These are phyloP conservation scores for Cymbidium sinense DNA, from an alignment of 106 monocot genomes.

Conservation along the genomic window DNA sequence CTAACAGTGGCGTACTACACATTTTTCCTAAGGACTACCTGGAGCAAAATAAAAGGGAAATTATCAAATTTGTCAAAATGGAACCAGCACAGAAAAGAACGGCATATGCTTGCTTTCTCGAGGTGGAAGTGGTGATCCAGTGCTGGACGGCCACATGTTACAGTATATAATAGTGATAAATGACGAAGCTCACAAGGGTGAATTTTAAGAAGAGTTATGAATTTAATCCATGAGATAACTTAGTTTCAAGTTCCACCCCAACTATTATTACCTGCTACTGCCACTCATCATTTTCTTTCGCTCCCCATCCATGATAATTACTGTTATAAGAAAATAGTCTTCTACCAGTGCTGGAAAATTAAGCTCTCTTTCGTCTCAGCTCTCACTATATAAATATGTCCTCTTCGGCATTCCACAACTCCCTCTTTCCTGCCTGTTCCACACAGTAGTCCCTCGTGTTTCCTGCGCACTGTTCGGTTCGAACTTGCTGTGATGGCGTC, in stretches of 20 bases:
- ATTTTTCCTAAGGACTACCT: not conserved
- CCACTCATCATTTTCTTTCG: too few relatives aligned
- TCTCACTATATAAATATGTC: conserved; percentile 3
- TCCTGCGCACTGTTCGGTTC: not conserved
- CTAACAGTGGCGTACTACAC: too few relatives aligned
- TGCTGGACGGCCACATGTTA: too few relatives aligned
- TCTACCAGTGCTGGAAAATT: not conserved
- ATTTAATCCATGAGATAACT: too few relatives aligned
- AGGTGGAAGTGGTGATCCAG: conserved; percentile 2
- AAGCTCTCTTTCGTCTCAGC: not conserved
- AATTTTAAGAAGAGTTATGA: too few relatives aligned
- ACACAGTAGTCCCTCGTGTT: not conserved
- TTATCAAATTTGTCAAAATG: not conserved
- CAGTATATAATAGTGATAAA: too few relatives aligned
- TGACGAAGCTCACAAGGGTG: too few relatives aligned
- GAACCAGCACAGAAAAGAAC: not conserved
- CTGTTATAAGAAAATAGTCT: not conserved
- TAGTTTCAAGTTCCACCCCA: not conserved
- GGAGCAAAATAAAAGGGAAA: not conserved
- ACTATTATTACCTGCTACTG: not conserved
- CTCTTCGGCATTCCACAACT: not conserved
- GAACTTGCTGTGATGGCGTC: conserved; percentile 19
- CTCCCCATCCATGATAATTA: not conserved
- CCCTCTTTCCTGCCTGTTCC: not conserved
- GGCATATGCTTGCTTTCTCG: conserved; percentile 5